Evolutionary conservation across 2,329 filamentous ascomycete genomes (phyloP).

Genomic region (Cladosporium sp.): DNA sequence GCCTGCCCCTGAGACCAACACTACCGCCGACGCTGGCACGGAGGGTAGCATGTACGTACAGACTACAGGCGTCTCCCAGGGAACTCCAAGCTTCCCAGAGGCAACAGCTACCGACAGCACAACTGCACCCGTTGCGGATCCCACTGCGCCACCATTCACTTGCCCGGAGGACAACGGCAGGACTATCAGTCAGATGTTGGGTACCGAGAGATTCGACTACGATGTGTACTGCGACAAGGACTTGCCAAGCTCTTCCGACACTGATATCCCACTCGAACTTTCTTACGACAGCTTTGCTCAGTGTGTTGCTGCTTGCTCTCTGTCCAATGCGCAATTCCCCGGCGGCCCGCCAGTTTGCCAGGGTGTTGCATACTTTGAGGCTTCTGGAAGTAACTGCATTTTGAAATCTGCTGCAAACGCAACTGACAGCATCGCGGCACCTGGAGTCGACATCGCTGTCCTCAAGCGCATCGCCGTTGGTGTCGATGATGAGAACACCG

Average conservation of each 20-base stretch:
- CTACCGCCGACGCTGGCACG: not conserved
- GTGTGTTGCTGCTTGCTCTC: constrained; percentile 39
- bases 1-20: not conserved
- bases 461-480: constrained; percentile 35
- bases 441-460: constrained; percentile 35
- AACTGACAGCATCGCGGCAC: constrained; percentile 30
- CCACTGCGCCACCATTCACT: constrained; percentile 34
- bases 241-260: constrained; percentile 28
- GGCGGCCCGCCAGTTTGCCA: constrained; percentile 34
- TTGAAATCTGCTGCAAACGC: constrained; percentile 32
- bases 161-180: constrained; percentile 38
- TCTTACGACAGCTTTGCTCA: constrained; percentile 35
- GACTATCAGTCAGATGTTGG: constrained; percentile 37
- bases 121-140: constrained; percentile 1
- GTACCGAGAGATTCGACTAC: constrained; percentile 38
- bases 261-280: constrained; percentile 29
- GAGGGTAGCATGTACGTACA: constrained; percentile 17
- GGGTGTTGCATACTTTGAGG: constrained; percentile 36
- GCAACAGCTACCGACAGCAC: constrained; percentile 22
- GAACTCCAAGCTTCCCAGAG: constrained; percentile 13
- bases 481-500: constrained; percentile 25
- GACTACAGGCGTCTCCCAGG: constrained; percentile 15
- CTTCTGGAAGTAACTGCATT: constrained; percentile 37
- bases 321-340: constrained; percentile 34
- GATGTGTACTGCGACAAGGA: constrained; percentile 38